Conservation (phyloP, 2,329 filamentous ascomycete genomes). For the Aspergillus brasiliensis region DNA sequence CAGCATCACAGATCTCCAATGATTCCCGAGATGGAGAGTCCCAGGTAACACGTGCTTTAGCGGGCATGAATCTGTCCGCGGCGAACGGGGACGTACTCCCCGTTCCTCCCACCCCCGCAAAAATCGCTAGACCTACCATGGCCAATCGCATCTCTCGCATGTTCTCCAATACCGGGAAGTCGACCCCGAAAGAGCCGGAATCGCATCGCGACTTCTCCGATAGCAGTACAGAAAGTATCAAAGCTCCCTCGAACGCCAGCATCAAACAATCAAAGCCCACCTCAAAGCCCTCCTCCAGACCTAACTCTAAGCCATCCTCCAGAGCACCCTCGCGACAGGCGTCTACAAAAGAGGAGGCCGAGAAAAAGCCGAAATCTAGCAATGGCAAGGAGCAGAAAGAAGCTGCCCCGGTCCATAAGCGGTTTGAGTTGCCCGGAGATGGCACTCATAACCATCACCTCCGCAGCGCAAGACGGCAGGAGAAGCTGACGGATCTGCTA, state of each 20-base stretch:
- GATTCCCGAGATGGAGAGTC: slow-evolving; percentile 41
- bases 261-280: slow-evolving; percentile 29
- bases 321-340: slow-evolving; percentile 38
- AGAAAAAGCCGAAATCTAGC: slow-evolving; percentile 30
- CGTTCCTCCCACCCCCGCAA: slow-evolving; percentile 30
- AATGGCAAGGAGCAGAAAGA: slow-evolving; percentile 40
- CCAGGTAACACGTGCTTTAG: slow-evolving; percentile 47
- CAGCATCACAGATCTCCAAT: slow-evolving; percentile 44
- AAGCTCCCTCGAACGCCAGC: slow-evolving; percentile 34
- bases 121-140: slow-evolving; percentile 46
- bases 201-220: slow-evolving; percentile 39
- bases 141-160: slow-evolving; percentile 49
- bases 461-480: slow-evolving; percentile 86
- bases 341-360: slow-evolving; percentile 33
- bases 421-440: slow-evolving; percentile 63
- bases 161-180: slow-evolving; percentile 47
- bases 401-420: slow-evolving; percentile 35
- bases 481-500: slow-evolving; percentile 92
- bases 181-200: slow-evolving; percentile 35
- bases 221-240: slow-evolving; percentile 40
- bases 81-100: slow-evolving; percentile 39
- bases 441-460: slow-evolving; percentile 85
- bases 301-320: slow-evolving; percentile 34
- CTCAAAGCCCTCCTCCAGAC: slow-evolving; percentile 22
- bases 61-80: slow-evolving; percentile 46